phyloP scores from a whole-genome alignment of 352 stramenopile species.

The Globisporangium parvum region DNA sequence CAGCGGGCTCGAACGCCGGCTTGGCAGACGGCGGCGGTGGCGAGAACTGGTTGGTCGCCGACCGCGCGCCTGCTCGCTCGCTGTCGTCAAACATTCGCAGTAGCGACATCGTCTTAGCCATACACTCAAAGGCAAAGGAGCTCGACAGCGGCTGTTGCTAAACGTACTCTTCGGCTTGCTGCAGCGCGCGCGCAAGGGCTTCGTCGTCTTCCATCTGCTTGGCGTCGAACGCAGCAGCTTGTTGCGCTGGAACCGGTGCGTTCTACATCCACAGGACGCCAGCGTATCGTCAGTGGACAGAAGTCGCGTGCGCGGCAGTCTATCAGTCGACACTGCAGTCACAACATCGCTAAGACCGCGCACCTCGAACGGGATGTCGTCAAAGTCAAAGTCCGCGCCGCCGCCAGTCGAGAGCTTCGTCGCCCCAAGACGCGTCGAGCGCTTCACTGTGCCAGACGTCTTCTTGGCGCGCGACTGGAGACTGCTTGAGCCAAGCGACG shows the following conservation, averaged over 20 bases:
- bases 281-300: neutral
- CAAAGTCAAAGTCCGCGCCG: conserved; percentile 80
- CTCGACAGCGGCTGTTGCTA: no score
- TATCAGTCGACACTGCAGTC: neutral
- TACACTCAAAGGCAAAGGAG: neutral
- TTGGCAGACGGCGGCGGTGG: conserved; percentile 1
- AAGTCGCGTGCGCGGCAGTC: neutral
- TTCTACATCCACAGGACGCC: conserved; percentile 34
- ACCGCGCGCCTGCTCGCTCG: conserved; percentile 14
- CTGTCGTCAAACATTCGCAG: conserved; percentile 9
- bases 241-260: conserved; percentile 31
- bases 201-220: conserved; percentile 88
- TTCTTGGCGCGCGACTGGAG: conserved; percentile 63
- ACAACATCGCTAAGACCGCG: neutral
- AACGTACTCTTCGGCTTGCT: conserved; percentile 73
- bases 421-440: conserved; percentile 51
- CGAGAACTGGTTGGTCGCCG: conserved; percentile 12
- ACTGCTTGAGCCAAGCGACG: conserved; percentile 29
- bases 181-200: conserved; percentile 70
- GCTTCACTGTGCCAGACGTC: conserved; percentile 34
- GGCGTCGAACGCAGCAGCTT: conserved; percentile 23
- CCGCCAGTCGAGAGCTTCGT: conserved; percentile 68
- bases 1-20: conserved; percentile 5
- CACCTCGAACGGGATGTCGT: conserved; percentile 85
- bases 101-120: neutral